Evolutionary conservation across 2,329 filamentous ascomycete species (phyloP), one percentile per base, ranked within the genome.

Genomic region (Arthrinium puccinioides): DNA sequence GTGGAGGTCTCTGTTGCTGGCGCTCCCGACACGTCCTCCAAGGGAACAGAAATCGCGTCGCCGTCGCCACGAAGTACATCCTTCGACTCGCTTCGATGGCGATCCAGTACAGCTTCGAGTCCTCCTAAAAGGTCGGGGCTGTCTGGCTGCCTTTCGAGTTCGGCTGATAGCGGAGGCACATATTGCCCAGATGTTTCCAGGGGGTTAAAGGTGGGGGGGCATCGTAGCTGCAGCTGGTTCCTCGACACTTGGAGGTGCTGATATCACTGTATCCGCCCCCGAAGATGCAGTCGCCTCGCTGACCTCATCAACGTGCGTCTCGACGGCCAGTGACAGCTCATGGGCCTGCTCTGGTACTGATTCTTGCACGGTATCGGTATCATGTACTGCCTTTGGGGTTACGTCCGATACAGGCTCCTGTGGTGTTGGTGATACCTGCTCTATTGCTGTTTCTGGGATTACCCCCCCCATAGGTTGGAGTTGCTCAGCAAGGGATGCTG

Each of bases 71-170:
- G 7, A 9, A 39, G 30, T 18, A 19, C 24, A 16, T 50, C 49
- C 16, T 45, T 47, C 11, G 45, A 38, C 4, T 43, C 42, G n/a
- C 43, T 47, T 14, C 15, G 23, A 29, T 68, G 64, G 21, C 62
- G 59, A 39, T 69, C 62, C 24, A 70, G 55, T 23, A 65, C 67
- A 2, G 64, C 58, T 46, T 70, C 62, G 2, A 70, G 49, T n/a
- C 59, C 63, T n/a, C 60, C 62, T 16, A 70, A 59, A 24, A 70
- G 38, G 46, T 71, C 66, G 7, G 63, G 57, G 19, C 64, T 63
- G 11, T 62, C 59, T 2, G 58, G 51, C 21, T 55, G 56, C 14
- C 57, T 55, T 9, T 59, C 54, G 11, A 50, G 47, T 5, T 27
- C 25, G 13, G 13, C 25, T 9, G 25, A 27, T 5, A 27, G 21